These are phyloP conservation scores for Phialemoniopsis sp. DNA, from an alignment of 2,329 filamentous ascomycete species.

Conservation along the genomic window DNA sequence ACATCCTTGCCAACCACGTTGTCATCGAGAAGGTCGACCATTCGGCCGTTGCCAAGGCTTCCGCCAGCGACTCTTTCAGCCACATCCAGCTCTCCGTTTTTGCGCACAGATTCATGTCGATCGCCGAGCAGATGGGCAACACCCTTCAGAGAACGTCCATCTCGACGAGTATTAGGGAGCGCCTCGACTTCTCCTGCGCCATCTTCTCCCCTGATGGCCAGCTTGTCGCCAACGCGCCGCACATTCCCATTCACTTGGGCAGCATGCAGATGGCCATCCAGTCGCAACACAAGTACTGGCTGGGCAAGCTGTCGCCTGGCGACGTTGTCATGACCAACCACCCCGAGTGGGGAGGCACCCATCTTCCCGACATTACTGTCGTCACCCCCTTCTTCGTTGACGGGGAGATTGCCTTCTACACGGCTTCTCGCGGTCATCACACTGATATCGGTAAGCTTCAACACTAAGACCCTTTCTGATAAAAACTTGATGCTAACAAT, in stretches of 20 bases:
- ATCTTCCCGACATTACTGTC: constrained; percentile 34
- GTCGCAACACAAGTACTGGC: constrained; percentile 28
- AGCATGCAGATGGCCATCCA: constrained; percentile 35
- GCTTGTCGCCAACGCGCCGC: constrained; percentile 34
- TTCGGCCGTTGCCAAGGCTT: too few relatives aligned
- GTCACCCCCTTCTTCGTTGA: constrained; percentile 30
- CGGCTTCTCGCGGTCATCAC: constrained; percentile 33
- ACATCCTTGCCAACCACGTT: constrained; percentile 19
- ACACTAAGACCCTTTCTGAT: not conserved
- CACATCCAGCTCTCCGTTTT: constrained; percentile 52
- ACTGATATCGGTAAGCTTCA: constrained; percentile 24
- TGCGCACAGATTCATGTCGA: constrained; percentile 53
- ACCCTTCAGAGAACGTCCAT: constrained; percentile 52
- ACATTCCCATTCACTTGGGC: constrained; percentile 35
- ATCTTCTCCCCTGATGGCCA: constrained; percentile 34
- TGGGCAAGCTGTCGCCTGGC: constrained; percentile 25
- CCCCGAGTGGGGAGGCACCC: constrained; percentile 30
- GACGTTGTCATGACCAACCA: constrained; percentile 35
- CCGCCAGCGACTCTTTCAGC: constrained; percentile 22
- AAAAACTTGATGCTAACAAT: not conserved
- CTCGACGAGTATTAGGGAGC: constrained; percentile 41
- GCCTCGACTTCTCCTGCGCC: constrained; percentile 37
- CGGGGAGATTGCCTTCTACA: constrained; percentile 27
- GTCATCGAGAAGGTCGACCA: too few relatives aligned
- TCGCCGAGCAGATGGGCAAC: constrained; percentile 55